phyloP scores from a whole-genome alignment of 768 basidiomycete genomes.

The Suillus americanus region DNA sequence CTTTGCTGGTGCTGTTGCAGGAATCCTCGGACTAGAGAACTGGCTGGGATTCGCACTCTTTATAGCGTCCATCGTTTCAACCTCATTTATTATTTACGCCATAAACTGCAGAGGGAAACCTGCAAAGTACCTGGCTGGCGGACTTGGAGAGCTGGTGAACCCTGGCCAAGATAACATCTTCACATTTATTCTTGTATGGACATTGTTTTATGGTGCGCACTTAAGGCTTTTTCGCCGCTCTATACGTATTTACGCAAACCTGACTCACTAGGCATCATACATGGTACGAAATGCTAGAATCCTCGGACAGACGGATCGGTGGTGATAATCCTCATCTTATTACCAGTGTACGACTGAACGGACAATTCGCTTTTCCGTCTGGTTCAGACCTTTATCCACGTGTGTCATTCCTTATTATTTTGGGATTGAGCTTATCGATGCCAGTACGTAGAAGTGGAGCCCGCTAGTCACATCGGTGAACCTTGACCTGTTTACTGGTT shows the following conservation, averaged over 20 bases:
- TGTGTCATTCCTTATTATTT: neutral
- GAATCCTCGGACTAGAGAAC: slow-evolving; percentile 87
- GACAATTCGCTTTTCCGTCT: slow-evolving; percentile 4
- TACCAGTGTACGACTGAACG: slow-evolving; percentile 41
- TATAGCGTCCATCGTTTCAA: slow-evolving; percentile 61
- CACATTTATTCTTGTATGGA: slow-evolving; percentile 93
- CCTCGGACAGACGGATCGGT: slow-evolving; percentile 2
- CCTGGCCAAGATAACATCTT: slow-evolving; percentile 90
- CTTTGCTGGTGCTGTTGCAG: slow-evolving; percentile 85
- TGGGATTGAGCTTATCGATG: slow-evolving; percentile 7
- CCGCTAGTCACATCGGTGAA: slow-evolving; percentile 6
- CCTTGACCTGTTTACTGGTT: slow-evolving; percentile 8
- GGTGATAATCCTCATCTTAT: slow-evolving; percentile 18
- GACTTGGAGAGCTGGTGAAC: slow-evolving; percentile 67
- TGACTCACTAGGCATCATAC: slow-evolving; percentile 40
- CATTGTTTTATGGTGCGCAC: slow-evolving; percentile 81
- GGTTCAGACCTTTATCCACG: slow-evolving; percentile 3
- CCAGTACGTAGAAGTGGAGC: slow-evolving; percentile 11
- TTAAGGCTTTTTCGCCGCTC: slow-evolving; percentile 1
- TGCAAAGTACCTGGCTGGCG: slow-evolving; percentile 60
- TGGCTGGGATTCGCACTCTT: slow-evolving; percentile 82
- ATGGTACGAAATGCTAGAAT: slow-evolving; percentile 35
- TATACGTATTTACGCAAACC: slow-evolving; percentile 5
- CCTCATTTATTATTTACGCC: slow-evolving; percentile 60
- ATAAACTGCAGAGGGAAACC: slow-evolving; percentile 74